phyloP scores from a whole-genome alignment of 2,329 filamentous ascomycete species.

The Waltergamsia citrina region DNA sequence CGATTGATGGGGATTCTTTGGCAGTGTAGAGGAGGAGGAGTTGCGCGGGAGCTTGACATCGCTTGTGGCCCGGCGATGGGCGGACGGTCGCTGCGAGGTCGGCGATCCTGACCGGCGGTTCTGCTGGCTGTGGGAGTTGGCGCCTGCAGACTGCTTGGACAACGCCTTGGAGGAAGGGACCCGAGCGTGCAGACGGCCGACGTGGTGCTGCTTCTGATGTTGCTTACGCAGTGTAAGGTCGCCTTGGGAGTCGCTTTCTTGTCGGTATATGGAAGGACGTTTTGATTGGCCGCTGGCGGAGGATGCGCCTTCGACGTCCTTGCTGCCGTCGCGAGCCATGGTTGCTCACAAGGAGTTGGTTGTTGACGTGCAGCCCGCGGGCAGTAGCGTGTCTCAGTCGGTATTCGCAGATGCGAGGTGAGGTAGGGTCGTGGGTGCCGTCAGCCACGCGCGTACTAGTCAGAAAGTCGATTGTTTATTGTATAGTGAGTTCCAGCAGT shows the following conservation, averaged over 20 bases:
- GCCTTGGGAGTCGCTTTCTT: slow-evolving; percentile 24
- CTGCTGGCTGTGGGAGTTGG: background rate
- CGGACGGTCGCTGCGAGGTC: slow-evolving; percentile 23
- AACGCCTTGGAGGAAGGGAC: slow-evolving; percentile 42
- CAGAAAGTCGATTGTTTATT: too few species aligned
- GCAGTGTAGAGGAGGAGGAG: slow-evolving; percentile 40
- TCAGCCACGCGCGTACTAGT: too few species aligned
- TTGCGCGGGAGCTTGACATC: slow-evolving; percentile 47
- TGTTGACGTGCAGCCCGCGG: too few species aligned
- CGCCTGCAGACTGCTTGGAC: slow-evolving; percentile 26
- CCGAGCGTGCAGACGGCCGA: slow-evolving; percentile 39
- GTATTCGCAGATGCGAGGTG: too few species aligned
- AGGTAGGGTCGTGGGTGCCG: too few species aligned
- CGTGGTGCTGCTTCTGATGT: slow-evolving; percentile 21
- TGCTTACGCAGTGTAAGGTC: slow-evolving; percentile 15
- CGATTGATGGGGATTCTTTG: too few species aligned
- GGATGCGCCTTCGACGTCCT: slow-evolving; percentile 36
- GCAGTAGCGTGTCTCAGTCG: too few species aligned
- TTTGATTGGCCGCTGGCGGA: slow-evolving; percentile 44
- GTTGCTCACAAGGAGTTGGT: too few species aligned
- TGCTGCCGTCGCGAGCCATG: slow-evolving; percentile 29
- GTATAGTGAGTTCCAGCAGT: too few species aligned
- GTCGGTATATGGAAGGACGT: slow-evolving; percentile 29
- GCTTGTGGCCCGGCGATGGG: slow-evolving; percentile 39
- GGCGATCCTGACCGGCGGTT: slow-evolving; percentile 21